phyloP scores from a whole-genome alignment of 1,284 basidiomycete genomes.

The Cutaneotrichosporon cyanovorans region DNA sequence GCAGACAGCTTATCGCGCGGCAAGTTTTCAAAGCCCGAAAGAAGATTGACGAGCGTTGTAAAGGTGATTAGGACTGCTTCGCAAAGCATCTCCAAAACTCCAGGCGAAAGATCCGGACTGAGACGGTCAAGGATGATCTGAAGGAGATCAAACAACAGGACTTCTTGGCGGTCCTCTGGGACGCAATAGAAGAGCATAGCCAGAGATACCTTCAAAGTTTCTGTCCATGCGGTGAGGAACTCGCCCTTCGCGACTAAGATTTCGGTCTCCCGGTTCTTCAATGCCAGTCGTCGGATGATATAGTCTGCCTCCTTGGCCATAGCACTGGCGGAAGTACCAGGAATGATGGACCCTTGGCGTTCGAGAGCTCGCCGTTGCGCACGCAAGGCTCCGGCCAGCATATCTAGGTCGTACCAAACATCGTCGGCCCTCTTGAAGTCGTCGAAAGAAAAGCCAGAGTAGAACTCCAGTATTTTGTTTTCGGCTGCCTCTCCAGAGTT shows the following conservation, averaged over 20 bases:
- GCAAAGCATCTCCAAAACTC: slow-evolving; percentile 69
- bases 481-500: slow-evolving; percentile 55
- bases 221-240: slow-evolving; percentile 74
- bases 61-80: slow-evolving; percentile 74
- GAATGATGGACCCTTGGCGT: slow-evolving; percentile 60
- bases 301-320: slow-evolving; percentile 64
- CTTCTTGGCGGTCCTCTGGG: slow-evolving; percentile 69
- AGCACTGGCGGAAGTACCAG: slow-evolving; percentile 58
- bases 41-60: slow-evolving; percentile 71
- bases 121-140: slow-evolving; percentile 55
- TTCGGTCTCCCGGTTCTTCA: slow-evolving; percentile 79
- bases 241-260: slow-evolving; percentile 62
- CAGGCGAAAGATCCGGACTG: slow-evolving; percentile 54
- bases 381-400: slow-evolving; percentile 60
- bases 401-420: slow-evolving; percentile 66
- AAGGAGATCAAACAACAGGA: slow-evolving; percentile 78
- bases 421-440: slow-evolving; percentile 64
- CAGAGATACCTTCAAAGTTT: slow-evolving; percentile 70
- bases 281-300: slow-evolving; percentile 69
- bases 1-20: slow-evolving; percentile 71
- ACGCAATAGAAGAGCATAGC: slow-evolving; percentile 70
- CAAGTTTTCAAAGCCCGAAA: slow-evolving; percentile 55
- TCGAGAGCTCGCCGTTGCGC: slow-evolving; percentile 58
- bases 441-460: slow-evolving; percentile 63
- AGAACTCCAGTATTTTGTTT: slow-evolving; percentile 53